Evolutionary conservation across 1,284 basidiomycete genomes (phyloP).

Genomic region (Flammula alnicola): DNA sequence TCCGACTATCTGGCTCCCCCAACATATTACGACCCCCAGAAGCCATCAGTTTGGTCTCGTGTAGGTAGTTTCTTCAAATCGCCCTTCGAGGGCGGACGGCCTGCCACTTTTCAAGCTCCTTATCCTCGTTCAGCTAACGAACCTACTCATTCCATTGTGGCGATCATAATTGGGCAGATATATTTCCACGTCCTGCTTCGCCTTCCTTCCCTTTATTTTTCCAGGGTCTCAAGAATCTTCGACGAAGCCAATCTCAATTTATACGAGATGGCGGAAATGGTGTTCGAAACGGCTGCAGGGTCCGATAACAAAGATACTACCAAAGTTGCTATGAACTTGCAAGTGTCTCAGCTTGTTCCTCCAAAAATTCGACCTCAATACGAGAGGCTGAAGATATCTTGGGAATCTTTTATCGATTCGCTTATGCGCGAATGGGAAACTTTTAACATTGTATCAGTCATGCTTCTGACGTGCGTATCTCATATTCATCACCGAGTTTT

Average conservation of each 20-base stretch:
- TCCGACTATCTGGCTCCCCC: background rate
- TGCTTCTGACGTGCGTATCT: constrained; percentile 37
- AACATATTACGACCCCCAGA: background rate
- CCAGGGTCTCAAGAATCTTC: constrained; percentile 34
- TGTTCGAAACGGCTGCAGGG: constrained; percentile 19
- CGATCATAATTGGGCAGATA: background rate
- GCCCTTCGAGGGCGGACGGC: background rate
- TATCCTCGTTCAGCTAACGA: background rate
- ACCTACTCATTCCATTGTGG: background rate
- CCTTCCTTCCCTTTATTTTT: constrained; percentile 29
- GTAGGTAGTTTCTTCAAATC: background rate
- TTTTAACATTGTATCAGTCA: constrained; percentile 45
- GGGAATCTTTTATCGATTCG: constrained; percentile 48
- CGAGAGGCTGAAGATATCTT: constrained; percentile 32
- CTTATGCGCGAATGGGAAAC: constrained; percentile 49
- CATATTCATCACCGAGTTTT: background rate
- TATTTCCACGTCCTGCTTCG: background rate
- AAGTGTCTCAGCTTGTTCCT: constrained; percentile 5
- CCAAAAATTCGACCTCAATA: constrained; percentile 21
- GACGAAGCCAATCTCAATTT: constrained; percentile 34
- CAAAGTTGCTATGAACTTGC: background rate
- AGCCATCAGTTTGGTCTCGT: background rate
- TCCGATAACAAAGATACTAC: background rate
- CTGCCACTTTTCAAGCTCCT: background rate
- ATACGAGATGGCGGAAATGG: constrained; percentile 35